Evolutionary conservation across 768 basidiomycete genomes (phyloP).

Genomic region (Termitomyces titanicus): DNA sequence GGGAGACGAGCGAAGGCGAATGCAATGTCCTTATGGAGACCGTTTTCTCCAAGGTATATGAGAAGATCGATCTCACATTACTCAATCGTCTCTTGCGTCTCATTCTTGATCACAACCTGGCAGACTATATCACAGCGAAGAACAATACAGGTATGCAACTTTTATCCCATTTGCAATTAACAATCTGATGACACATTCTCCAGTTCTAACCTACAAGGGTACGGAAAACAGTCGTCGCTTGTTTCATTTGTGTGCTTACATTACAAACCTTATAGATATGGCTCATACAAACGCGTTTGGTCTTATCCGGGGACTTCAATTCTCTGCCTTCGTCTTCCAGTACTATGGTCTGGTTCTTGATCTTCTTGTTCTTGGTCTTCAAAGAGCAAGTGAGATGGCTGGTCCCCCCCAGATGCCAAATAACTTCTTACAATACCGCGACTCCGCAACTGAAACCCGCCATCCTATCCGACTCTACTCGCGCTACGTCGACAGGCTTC

Average conservation of each 20-base stretch:
- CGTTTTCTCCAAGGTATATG: conserved; percentile 94
- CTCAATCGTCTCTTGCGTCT: conserved; percentile 94
- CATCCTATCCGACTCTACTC: conserved; percentile 99
- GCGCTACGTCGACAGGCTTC: conserved; percentile 91
- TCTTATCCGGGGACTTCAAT: conserved; percentile 95
- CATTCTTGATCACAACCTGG: conserved; percentile 97
- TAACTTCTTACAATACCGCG: conserved; percentile 96
- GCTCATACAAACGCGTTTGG: conserved; percentile 97
- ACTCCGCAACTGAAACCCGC: conserved; percentile 90
- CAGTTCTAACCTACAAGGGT: conserved; percentile 86
- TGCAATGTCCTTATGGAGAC: conserved; percentile 99
- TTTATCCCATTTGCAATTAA: neutral
- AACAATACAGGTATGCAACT: conserved; percentile 75
- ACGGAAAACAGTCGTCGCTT: neutral
- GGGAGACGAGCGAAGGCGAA: conserved; percentile 98
- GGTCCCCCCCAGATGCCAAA: conserved; percentile 97
- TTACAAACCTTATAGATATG: conserved; percentile 55
- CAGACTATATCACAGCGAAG: conserved; percentile 98
- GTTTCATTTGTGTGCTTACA: conserved; percentile 7
- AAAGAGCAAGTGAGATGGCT: conserved; percentile 98
- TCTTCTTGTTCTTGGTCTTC: conserved; percentile 92
- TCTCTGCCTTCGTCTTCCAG: conserved; percentile 99
- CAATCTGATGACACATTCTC: conserved; percentile 1
- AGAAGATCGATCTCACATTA: conserved; percentile 96
- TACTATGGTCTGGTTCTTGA: conserved; percentile 96